Evolutionary conservation across 768 basidiomycete species (phyloP).

Genomic region (Vararia minispora): DNA sequence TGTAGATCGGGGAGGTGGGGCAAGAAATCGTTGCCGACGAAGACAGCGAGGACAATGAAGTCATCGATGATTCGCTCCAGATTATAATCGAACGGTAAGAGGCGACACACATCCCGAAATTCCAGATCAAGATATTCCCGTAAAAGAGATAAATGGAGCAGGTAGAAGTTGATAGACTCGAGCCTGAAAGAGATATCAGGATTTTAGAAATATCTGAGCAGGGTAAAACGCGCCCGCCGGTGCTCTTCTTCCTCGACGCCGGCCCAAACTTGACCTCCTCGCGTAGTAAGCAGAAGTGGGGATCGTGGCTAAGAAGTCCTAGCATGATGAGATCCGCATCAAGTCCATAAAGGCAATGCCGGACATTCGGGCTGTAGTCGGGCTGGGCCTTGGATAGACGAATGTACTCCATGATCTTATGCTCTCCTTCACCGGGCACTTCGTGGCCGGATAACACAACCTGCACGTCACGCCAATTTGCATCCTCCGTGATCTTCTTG

Average conservation of each 20-base stretch:
- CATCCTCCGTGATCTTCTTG: slow-evolving; percentile 96
- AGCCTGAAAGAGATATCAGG: slow-evolving; percentile 28
- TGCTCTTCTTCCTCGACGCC: slow-evolving; percentile 57
- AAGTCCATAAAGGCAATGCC: slow-evolving; percentile 96
- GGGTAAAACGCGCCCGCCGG: slow-evolving; percentile 32
- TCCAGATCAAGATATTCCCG: slow-evolving; percentile 97
- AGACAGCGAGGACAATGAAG: slow-evolving; percentile 92
- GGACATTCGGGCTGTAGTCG: slow-evolving; percentile 90
- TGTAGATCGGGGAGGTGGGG: slow-evolving; percentile 95
- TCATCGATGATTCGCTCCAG: slow-evolving; percentile 96
- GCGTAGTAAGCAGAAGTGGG: slow-evolving; percentile 93
- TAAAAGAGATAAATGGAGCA: slow-evolving; percentile 88
- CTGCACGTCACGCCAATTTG: slow-evolving; percentile 86
- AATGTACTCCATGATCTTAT: slow-evolving; percentile 99
- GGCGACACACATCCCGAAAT: slow-evolving; percentile 61
- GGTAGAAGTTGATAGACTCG: slow-evolving; percentile 85
- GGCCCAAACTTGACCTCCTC: slow-evolving; percentile 99
- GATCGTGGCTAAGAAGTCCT: slow-evolving; percentile 92
- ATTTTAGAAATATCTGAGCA: background rate
- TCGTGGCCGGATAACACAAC: slow-evolving; percentile 96
- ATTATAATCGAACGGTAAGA: slow-evolving; percentile 71
- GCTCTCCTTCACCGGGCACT: slow-evolving; percentile 97
- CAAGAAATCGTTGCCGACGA: slow-evolving; percentile 96
- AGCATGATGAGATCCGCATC: slow-evolving; percentile 99
- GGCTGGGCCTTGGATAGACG: slow-evolving; percentile 89